Evolutionary conservation across 352 stramenopile species (phyloP).

Genomic region (Phytophthora megakarya): DNA sequence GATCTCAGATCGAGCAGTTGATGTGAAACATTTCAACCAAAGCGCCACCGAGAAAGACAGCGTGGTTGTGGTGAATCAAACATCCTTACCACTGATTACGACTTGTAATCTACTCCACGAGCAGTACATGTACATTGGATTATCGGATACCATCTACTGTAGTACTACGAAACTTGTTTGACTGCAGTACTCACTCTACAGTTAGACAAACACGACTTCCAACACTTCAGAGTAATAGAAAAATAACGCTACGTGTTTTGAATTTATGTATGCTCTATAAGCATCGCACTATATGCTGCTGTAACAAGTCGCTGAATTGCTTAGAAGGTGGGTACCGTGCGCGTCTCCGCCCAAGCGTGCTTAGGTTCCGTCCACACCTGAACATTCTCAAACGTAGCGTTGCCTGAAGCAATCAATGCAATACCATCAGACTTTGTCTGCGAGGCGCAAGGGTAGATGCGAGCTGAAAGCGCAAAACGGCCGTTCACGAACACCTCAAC

Average conservation of each 20-base stretch:
- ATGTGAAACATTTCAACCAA: no score
- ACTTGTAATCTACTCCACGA: no score
- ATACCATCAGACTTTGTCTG: slow-evolving; percentile 61
- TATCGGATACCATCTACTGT: no score
- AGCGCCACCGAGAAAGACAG: no score
- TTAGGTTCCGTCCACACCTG: slow-evolving; percentile 70
- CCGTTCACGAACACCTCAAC: slow-evolving; percentile 78
- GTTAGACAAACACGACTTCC: no score
- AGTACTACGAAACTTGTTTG: no score
- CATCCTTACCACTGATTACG: no score
- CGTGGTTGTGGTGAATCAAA: no score
- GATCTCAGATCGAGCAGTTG: no score
- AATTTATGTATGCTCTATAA: slow-evolving; percentile 16
- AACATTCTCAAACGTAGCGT: slow-evolving; percentile 62
- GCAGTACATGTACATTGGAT: no score
- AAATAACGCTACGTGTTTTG: slow-evolving; percentile 12
- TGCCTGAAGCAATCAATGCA: slow-evolving; percentile 46
- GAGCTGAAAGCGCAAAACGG: slow-evolving; percentile 65
- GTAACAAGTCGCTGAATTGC: neutral
- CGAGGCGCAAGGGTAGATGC: slow-evolving; percentile 64
- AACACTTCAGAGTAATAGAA: neutral
- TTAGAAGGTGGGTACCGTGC: slow-evolving; percentile 43
- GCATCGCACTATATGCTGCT: neutral
- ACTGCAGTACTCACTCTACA: no score
- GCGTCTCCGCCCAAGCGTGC: slow-evolving; percentile 58